Evolutionary conservation across 352 stramenopile species (phyloP).

Genomic region (Phytophthora quininea): DNA sequence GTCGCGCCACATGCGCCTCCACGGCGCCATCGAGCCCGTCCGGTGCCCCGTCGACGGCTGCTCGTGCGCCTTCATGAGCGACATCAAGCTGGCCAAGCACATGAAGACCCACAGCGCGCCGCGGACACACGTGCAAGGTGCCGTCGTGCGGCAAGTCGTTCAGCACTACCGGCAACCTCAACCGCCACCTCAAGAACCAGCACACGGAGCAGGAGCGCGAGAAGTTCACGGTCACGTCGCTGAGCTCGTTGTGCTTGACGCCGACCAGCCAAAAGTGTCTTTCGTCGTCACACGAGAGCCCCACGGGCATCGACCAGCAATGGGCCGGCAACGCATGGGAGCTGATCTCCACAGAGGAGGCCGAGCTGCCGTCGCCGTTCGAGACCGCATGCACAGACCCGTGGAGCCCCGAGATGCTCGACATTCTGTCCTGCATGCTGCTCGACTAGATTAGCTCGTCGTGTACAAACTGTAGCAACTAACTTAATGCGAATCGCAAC

Average conservation of each 20-base stretch:
- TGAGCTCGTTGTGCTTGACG: slow-evolving; percentile 27
- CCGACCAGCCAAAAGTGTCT: slow-evolving; percentile 28
- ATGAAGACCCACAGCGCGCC: slow-evolving; percentile 49
- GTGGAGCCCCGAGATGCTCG: slow-evolving; percentile 47
- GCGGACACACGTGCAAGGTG: slow-evolving; percentile 40
- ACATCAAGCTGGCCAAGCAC: slow-evolving; percentile 52
- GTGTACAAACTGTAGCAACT: slow-evolving; percentile 16
- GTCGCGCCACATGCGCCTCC: slow-evolving; percentile 51
- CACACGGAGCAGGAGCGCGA: slow-evolving; percentile 34
- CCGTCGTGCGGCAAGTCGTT: slow-evolving; percentile 51
- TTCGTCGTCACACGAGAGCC: slow-evolving; percentile 28
- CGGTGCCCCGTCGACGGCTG: slow-evolving; percentile 35
- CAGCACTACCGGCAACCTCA: slow-evolving; percentile 58
- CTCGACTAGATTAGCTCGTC: slow-evolving; percentile 31
- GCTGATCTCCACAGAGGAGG: slow-evolving; percentile 11
- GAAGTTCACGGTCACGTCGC: slow-evolving; percentile 13
- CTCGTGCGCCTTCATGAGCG: slow-evolving; percentile 39
- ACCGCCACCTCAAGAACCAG: slow-evolving; percentile 56
- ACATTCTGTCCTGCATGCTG: slow-evolving; percentile 44
- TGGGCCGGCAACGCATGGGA: slow-evolving; percentile 32
- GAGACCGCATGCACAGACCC: slow-evolving; percentile 35
- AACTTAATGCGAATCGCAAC: slow-evolving; percentile 25
- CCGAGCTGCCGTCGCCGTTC: slow-evolving; percentile 29
- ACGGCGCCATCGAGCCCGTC: slow-evolving; percentile 45
- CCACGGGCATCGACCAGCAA: slow-evolving; percentile 38